Evolutionary conservation across 2,329 filamentous ascomycete species (phyloP), one percentile per base, ranked within the genome.

Genomic region (Spiromastix sp.): DNA sequence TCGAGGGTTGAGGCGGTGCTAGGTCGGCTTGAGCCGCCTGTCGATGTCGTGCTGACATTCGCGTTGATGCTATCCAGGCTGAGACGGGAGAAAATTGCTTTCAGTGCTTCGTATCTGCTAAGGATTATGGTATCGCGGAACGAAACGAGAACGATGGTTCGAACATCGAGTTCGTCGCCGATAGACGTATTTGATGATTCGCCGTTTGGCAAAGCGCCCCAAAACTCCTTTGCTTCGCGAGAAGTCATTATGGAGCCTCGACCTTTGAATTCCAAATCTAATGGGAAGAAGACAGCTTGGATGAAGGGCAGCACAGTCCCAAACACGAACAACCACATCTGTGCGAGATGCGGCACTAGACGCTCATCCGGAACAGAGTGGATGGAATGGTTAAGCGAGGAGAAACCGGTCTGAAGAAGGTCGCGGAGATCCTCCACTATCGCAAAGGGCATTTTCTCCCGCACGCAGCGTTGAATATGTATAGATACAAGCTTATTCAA

Each of bases 261-360:
- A 4, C 89, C 91, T 35, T 85, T 80, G 54, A 98, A 93, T 55
- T 98, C 91, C 8, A 94, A 73, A 51, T 98, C 91, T 1, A 98
- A 65, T 0, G 87, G 91, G 2, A 98, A 66, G 53, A 98, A 95
- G 1, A 95, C 87, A 1, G 89, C 86, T 63, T 96, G 89, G 49
- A 98, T 79, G 52, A 94, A 96, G 0, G 91, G 91, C 4, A 96
- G 63, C 24, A 96, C 84, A 5, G 76, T 82, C 2, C 85, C 89
- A 50, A 95, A 95, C 0, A 91, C 87, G 30, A 91, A 79, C 40
- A 93, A 75, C 91, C 91, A 98, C 52, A 95, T 78, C 54, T 94
- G 85, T 2, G 95, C 89, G 1, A 98, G 68, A 37, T 85, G 78
- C 0, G 85, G 84, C 15, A 96, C 85, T n/a, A 96, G 72, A 21